Base-by-base conservation (phyloP, 768 basidiomycete species). In the Leccinellum luteum region DNA sequence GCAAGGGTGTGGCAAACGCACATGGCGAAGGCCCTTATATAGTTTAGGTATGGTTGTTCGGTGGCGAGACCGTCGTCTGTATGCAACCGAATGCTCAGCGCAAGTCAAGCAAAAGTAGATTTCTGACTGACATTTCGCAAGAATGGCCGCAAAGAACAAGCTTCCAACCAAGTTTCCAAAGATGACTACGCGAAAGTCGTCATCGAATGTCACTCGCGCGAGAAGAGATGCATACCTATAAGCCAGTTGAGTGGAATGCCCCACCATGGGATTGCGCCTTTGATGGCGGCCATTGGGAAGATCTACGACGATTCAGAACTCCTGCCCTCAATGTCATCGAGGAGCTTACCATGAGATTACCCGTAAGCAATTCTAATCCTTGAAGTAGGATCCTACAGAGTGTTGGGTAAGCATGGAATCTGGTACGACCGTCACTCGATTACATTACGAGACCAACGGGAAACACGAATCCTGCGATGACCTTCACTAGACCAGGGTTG, bases 381-480 rank as follows among this genome's bases (percentile, higher is more conserved):
- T 88, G 85, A 14, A 90, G 74, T 12, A 86, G 78, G 57, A 90
- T 88, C 88, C 88, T 90, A 59, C 17, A 32, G 30, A 12, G 1
- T 25, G 9, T 9, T n/a, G 31, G 10, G 27, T 64, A 23, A 61
- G 49, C 23, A 31, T 34, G 13, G 5, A n/a, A 17, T 10, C 19
- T 6, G 10, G 48, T 19, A 5, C 35, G 48, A 19, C 31, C 7
- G 4, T 6, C 5, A 8, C 17, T 19, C 13, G 60, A 78, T 58
- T 63, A 89, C 88, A 90, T 90, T 54, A 86, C 84, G 75, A 90
- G 81, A 66, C 88, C 88, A 2, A 87, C 85, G 8, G 88, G 88
- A 69, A 90, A 90, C 21, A 90, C 84, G 49, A 88, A 81, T 13
- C 85, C 87, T 17, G 79, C 79, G 3, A 90, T 69, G 31, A 87